Base-by-base conservation (phyloP, 2,329 filamentous ascomycete species). In the Fusarium cicatricum region DNA sequence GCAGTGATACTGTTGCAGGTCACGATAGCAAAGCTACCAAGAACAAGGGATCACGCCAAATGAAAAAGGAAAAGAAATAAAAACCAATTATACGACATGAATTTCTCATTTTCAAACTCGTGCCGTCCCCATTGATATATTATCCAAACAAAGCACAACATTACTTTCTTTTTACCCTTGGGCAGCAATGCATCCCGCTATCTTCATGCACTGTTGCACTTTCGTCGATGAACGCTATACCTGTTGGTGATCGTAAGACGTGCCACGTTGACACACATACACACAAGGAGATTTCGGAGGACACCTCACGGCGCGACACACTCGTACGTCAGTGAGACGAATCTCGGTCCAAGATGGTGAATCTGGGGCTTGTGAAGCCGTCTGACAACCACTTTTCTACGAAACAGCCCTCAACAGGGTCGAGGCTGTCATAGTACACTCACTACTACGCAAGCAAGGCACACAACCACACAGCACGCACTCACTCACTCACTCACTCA, bases 141-240 rank as follows among this genome's bases (percentile, higher is more conserved):
- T 17, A 40, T 31, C 12, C 14, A 23, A 32, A 57, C 5, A n/a
- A n/a, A 29, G 50, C n/a, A 12, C 15, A 23, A 45, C 26, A 42
- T 34, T 17, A 19, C 11, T 42, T 45, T 36, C 15, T 46, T 41
- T 17, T 19, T 11, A 32, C 9, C 29, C 19, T 60, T 60, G 62
- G 62, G 58, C 55, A 63, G 55, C 55, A 65, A 65, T 49, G 58
- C 51, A 58, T 45, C 19, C 34, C n/a, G 38, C 31, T 11, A 31
- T 29, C 10, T n/a, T 21, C 32, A 52, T 34, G 45, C 21, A 26
- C 31, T 8, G 21, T 14, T 17, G 45, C 36, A 16, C 38, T 39
- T 44, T 26, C 28, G 29, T 41, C 26, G 9, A 46, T 37, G 17
- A 43, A 19, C 36, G 56, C 56, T 60, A 61, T 49, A 64, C 48